Evolutionary conservation across 495 filamentous ascomycete species (phyloP), one percentile per base, ranked within the genome.

Genomic region (Opeltia flavorubescens): DNA sequence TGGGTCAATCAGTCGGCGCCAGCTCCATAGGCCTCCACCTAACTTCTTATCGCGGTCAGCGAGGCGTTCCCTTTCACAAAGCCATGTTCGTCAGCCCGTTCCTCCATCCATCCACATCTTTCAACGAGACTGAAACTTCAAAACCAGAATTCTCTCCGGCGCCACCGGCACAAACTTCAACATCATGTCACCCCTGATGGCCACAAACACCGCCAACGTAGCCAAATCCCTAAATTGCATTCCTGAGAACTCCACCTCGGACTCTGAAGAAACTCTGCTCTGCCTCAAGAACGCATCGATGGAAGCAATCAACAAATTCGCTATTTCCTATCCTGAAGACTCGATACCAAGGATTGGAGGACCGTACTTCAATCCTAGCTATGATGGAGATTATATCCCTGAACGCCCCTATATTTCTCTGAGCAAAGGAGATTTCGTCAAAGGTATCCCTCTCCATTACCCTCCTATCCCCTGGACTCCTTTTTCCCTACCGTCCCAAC

Each of bases 141-240:
- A n/a, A n/a, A n/a, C 23, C 27, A 67, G 65, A 51, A 61, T 62
- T 45, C 69, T 71, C 64, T 66, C 63, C 5, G 67, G 66, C 6
- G 64, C 60, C 11, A 59, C 66, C 8, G 66, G 65, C 4, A 58
- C 62, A 5, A 66, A 61, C 17, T 51, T 71, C 36, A 69, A 69
- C 43, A 66, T 59, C 29, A 56, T 57, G 4, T 57, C 60, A 12
- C 63, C 60, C 23, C 50, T 55, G 0, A 62, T 65, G 0, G 57
- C 61, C 15, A 43, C 31, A 0, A 63, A 69, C 50, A 68, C 64
- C 0, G 58, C 48, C 4, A 49, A 36, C 12, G 62, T 68, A 8
- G 62, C 60, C 0, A 45, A 50, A 12, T 15, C 46, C 21, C 45
- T 59, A 0, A 54, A 50, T 13, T 63, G 60, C 38, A 42, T 31